A percentile compares a stretch with the other conserved stretches of the same genome.
These are phyloP conservation scores for Phytophthora megakarya DNA, from an alignment of 352 stramenopile genomes.

Conservation along the genomic window DNA sequence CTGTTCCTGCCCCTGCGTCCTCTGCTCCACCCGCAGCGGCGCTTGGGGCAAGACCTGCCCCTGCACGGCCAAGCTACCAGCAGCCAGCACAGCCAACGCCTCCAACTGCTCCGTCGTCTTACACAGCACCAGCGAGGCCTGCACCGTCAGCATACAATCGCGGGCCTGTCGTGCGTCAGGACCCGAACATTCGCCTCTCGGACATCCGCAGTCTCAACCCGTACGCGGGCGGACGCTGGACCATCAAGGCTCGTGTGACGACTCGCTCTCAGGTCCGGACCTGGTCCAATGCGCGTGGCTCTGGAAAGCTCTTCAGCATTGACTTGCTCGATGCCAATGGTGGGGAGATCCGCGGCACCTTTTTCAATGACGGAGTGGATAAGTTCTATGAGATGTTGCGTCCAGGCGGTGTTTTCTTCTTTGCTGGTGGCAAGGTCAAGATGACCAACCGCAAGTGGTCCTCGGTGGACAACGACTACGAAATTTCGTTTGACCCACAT, in stretches of 20 bases:
- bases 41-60: conserved; percentile 37
- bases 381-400: conserved; percentile 95
- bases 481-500: conserved; percentile 98
- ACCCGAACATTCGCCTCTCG: conserved; percentile 79
- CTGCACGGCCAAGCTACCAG: conserved; percentile 44
- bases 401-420: conserved; percentile 93
- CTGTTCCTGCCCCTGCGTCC: conserved; percentile 29
- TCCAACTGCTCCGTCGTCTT: conserved; percentile 29
- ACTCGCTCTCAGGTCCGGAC: conserved; percentile 93
- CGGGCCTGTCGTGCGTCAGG: conserved; percentile 81
- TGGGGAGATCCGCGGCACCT: conserved; percentile 97
- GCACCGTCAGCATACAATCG: conserved; percentile 58
- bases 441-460: conserved; percentile 98
- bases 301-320: conserved; percentile 96
- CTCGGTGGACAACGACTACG: conserved; percentile 96
- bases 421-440: conserved; percentile 95
- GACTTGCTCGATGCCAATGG: conserved; percentile 96
- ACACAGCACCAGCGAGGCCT: conserved; percentile 37
- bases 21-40: conserved; percentile 29
- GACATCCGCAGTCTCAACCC: conserved; percentile 94
- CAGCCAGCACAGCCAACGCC: conserved; percentile 40
- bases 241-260: conserved; percentile 96
- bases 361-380: conserved; percentile 99
- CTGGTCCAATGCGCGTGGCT: conserved; percentile 96
- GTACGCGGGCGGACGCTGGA: conserved; percentile 93